Evolutionary conservation across 352 stramenopile species (phyloP).

Genomic region (Globisporangium orthogonon): DNA sequence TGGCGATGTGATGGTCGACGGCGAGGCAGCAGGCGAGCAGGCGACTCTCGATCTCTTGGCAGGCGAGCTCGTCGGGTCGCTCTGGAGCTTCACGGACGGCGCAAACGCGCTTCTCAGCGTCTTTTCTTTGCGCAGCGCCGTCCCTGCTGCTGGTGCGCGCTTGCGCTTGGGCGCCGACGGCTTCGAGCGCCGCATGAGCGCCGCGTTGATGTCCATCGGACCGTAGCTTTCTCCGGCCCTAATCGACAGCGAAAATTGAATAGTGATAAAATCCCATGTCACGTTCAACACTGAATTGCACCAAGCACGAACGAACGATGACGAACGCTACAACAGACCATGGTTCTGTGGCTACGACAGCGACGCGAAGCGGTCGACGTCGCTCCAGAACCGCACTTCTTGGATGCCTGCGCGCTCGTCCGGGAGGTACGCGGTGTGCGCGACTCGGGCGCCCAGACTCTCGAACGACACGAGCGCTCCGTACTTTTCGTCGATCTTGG

Average conservation of each 20-base stretch:
- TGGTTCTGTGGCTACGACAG: background rate
- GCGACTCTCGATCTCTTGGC: conserved; percentile 3
- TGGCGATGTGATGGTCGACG: conserved; percentile 1
- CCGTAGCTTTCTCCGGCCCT: no score
- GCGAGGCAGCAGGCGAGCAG: background rate
- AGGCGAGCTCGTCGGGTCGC: conserved; percentile 6
- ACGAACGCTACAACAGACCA: background rate
- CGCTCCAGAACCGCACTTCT: conserved; percentile 14
- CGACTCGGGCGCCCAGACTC: background rate
- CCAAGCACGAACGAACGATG: no score
- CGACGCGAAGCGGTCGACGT: conserved; percentile 16
- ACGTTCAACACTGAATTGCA: no score
- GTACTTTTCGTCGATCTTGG: conserved; percentile 11
- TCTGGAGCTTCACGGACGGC: background rate
- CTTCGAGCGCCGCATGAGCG: conserved; percentile 38
- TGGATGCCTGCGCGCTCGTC: conserved; percentile 2
- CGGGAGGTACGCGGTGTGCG: background rate
- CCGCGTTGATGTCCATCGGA: conserved; percentile 29
- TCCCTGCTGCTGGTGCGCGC: conserved; percentile 11
- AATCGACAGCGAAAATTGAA: background rate
- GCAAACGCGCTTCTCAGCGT: background rate
- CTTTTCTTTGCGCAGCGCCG: conserved; percentile 8
- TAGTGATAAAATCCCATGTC: no score
- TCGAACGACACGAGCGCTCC: conserved; percentile 1
- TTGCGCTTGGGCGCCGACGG: conserved; percentile 21